Conservation (phyloP, 495 filamentous ascomycete genomes). For the Xylaria flabelliformis region DNA sequence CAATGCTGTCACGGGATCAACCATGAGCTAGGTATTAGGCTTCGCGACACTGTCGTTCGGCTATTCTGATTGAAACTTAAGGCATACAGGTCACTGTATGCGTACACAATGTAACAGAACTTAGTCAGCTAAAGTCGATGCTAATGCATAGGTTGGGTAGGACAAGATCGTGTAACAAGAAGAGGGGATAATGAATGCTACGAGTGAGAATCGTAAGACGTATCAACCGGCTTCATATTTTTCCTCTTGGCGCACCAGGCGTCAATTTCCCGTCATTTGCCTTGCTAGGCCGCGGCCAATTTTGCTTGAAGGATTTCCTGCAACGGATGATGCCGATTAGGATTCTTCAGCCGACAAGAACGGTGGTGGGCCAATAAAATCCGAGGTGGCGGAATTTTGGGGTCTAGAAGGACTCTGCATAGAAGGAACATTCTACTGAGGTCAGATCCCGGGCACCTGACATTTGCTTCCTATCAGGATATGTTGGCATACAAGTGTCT, state of each 20-base stretch:
- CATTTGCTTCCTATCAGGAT: no score
- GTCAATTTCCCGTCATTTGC: neutral
- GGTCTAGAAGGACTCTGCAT: conserved; percentile 9
- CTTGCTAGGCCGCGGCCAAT: neutral
- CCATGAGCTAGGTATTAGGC: conserved; percentile 2
- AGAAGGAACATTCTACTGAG: no score
- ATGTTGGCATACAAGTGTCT: no score
- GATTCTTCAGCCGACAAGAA: conserved; percentile 8
- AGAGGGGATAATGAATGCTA: neutral
- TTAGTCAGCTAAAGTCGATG: neutral
- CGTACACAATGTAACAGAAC: neutral
- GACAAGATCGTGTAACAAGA: conserved; percentile 6
- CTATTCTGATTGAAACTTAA: neutral
- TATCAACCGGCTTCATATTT: neutral
- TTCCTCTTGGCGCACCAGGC: neutral
- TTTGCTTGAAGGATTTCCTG: no score
- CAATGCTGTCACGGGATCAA: conserved; percentile 17
- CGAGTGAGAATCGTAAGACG: neutral
- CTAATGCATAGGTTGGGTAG: neutral
- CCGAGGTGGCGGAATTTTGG: neutral
- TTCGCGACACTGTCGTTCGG: conserved; percentile 3
- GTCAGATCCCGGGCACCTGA: no score
- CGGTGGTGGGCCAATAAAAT: neutral
- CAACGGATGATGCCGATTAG: conserved; percentile 4
- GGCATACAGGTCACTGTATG: neutral